Evolutionary conservation across 148 eudicot genomes (phyloP).

Genomic region (Rhododendron williamsianum): DNA sequence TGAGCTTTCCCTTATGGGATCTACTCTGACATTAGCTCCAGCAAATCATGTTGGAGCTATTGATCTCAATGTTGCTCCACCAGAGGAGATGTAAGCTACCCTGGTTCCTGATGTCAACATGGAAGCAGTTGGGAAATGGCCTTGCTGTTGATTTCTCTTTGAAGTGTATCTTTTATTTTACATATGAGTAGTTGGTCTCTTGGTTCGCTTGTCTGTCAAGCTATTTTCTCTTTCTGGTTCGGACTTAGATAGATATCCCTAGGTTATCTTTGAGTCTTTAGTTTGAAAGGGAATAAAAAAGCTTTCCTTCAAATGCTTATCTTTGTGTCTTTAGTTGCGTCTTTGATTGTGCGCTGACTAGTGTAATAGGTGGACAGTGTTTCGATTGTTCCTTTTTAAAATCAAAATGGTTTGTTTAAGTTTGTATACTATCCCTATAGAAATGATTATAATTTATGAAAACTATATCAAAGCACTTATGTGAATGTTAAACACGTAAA

Average conservation of each 20-base stretch:
- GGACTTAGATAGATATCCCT: neutral
- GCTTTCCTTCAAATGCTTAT: neutral
- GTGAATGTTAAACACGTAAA: neutral
- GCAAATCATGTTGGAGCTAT: neutral
- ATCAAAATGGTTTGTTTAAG: neutral
- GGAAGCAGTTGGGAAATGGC: neutral
- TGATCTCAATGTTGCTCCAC: constrained; percentile 9
- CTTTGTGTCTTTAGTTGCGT: neutral
- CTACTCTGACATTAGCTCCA: neutral
- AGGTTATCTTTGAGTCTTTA: neutral
- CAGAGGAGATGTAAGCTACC: neutral
- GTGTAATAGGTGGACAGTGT: neutral
- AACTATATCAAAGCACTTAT: neutral
- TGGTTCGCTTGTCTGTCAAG: neutral
- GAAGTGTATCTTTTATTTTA: neutral
- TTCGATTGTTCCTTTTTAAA: neutral
- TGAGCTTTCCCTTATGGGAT: neutral
- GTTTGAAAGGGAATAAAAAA: neutral
- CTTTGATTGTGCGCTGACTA: neutral
- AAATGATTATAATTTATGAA: neutral
- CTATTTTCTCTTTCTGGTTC: neutral
- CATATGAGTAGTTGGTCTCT: neutral
- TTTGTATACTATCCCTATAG: neutral
- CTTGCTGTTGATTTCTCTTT: neutral
- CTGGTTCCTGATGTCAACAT: neutral